Percentiles rank a stretch among this genome's conserved stretches.
Evolutionary conservation across 306 rosid species (phyloP).

Genomic region (Ammopiptanthus mongolicus): DNA sequence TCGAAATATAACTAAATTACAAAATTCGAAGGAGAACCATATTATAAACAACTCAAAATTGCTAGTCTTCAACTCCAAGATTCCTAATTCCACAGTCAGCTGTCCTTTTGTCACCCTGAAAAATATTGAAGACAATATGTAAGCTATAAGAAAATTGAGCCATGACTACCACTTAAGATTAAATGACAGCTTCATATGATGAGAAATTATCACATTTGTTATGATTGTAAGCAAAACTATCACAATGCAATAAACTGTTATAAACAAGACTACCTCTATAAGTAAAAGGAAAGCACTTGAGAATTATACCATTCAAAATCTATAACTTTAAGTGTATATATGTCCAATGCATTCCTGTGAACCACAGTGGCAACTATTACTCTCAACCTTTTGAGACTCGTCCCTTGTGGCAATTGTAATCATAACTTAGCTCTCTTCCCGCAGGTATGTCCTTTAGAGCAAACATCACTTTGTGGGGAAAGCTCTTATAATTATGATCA

Average conservation of each 20-base stretch:
- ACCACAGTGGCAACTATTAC: conserved; percentile 5
- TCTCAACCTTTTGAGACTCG: not conserved
- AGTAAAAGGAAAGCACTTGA: not conserved
- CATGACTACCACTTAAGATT: not conserved
- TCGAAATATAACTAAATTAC: not conserved
- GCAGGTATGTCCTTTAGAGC: conserved; percentile 32
- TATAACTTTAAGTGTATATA: conserved; percentile 2
- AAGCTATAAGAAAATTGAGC: not conserved
- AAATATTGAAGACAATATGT: not conserved
- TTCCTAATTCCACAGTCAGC: not conserved
- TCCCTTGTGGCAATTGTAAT: conserved; percentile 14
- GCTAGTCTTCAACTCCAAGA: not conserved
- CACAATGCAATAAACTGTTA: not conserved
- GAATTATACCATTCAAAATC: not conserved
- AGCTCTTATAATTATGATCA: conserved; percentile 2
- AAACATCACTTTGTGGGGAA: conserved; percentile 32
- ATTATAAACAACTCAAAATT: not conserved
- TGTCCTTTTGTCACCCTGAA: not conserved
- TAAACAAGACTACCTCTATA: not conserved
- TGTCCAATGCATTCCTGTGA: not conserved
- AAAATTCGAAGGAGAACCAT: not conserved
- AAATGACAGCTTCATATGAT: not conserved
- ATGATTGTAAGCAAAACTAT: not conserved
- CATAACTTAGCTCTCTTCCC: conserved; percentile 24
- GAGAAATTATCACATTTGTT: not conserved